These are phyloP conservation scores for Hemileccinum rubropunctum DNA, from an alignment of 768 basidiomycete genomes.

Conservation along the genomic window DNA sequence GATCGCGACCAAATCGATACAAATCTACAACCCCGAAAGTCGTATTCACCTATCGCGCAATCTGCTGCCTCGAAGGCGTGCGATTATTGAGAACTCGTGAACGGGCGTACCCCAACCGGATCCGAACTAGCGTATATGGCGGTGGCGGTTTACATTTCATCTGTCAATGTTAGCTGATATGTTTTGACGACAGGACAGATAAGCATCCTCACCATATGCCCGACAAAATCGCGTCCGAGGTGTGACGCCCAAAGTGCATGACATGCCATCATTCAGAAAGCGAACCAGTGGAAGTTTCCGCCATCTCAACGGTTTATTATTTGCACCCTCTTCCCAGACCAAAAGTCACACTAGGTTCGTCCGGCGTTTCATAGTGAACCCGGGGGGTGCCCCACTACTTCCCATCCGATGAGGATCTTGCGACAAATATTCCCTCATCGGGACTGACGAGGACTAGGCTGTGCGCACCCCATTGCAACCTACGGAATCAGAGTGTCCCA, in stretches of 20 bases:
- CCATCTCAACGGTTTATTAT: conserved; percentile 4
- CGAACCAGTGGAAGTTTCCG: not conserved
- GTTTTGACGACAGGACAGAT: conserved; percentile 11
- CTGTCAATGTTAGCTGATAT: conserved; percentile 2
- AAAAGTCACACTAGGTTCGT: not conserved
- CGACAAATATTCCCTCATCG: not conserved
- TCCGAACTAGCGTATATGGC: not conserved
- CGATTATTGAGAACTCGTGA: not conserved
- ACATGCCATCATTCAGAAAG: not conserved
- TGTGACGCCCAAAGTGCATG: not conserved
- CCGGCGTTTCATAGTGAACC: conserved; percentile 6
- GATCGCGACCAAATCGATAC: conserved; percentile 5
- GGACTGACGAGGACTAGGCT: not conserved
- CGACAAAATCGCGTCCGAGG: not conserved
- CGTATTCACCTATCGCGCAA: not conserved
- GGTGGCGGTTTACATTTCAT: conserved; percentile 7
- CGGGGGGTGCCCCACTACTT: not conserved
- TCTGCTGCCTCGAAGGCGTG: not conserved
- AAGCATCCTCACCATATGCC: not conserved
- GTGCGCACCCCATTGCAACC: not conserved
- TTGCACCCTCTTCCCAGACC: conserved; percentile 4
- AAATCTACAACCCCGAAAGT: not conserved
- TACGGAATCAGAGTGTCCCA: not conserved
- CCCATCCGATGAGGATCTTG: conserved; percentile 2
- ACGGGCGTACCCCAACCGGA: not conserved